A percentile compares a stretch with the other conserved stretches of the same genome.
Evolutionary conservation across 1,284 basidiomycete species (phyloP).

Genomic region (Pseudozyma flocculosa): DNA sequence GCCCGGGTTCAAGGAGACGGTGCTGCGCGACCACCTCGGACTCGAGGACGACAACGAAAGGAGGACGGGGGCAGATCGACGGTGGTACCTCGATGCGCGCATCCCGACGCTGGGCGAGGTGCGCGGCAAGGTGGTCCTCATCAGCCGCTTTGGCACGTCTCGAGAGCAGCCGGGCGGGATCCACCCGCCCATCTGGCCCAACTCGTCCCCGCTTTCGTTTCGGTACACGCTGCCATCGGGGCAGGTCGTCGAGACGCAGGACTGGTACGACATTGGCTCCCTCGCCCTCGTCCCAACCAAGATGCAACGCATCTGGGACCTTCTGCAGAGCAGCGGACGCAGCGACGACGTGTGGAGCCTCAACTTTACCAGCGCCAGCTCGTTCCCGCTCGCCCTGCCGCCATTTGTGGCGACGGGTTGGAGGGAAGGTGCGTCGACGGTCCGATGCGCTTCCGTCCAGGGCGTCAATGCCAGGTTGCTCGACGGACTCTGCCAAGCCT

Average conservation of each 20-base stretch:
- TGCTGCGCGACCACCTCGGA: constrained; percentile 5
- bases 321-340: constrained; percentile 9
- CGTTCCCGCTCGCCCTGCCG: constrained; percentile 33
- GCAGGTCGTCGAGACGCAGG: constrained; percentile 24
- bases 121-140: constrained; percentile 33
- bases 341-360: constrained; percentile 10
- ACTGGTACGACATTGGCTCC: constrained; percentile 39
- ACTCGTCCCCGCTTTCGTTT: constrained; percentile 15
- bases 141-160: constrained; percentile 27
- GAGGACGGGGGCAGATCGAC: not conserved
- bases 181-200: constrained; percentile 45
- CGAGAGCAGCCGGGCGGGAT: constrained; percentile 38
- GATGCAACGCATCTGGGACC: too few relatives aligned
- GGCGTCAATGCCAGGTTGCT: constrained; percentile 28
- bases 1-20: constrained; percentile 16
- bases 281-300: constrained; percentile 25
- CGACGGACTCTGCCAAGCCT: constrained; percentile 6
- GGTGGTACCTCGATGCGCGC: constrained; percentile 25
- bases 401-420: constrained; percentile 33
- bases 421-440: constrained; percentile 2
- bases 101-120: constrained; percentile 30
- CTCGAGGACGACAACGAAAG: not conserved
- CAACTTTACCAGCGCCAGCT: constrained; percentile 29
- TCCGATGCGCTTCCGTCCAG: constrained; percentile 9
- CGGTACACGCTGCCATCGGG: constrained; percentile 17